phyloP scores from a whole-genome alignment of 2,329 filamentous ascomycete species.

The Colletotrichum orbiculare region DNA sequence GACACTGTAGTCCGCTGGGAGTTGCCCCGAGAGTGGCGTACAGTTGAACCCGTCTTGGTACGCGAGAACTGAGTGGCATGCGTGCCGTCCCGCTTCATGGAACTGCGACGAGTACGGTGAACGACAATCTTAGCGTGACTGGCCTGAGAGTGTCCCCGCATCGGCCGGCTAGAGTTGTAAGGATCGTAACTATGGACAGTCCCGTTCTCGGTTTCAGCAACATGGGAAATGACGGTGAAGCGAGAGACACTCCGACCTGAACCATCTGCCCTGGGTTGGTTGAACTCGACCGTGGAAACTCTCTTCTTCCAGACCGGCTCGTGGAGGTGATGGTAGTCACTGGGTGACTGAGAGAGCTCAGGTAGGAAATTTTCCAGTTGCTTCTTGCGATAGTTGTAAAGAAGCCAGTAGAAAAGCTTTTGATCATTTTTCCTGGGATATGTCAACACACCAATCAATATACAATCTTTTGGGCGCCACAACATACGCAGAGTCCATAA shows the following conservation, averaged over 20 bases:
- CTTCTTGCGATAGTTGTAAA: slow-evolving; percentile 84
- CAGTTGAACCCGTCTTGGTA: slow-evolving; percentile 49
- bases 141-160: slow-evolving; percentile 57
- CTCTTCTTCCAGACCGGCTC: slow-evolving; percentile 68
- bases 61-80: slow-evolving; percentile 48
- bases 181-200: slow-evolving; percentile 82
- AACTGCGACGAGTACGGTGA: slow-evolving; percentile 58
- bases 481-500: slow-evolving; percentile 52
- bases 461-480: too few relatives aligned
- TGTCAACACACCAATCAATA: slow-evolving; percentile 38
- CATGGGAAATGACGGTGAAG: slow-evolving; percentile 74
- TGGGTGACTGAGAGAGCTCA: slow-evolving; percentile 83
- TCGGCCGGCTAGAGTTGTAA: slow-evolving; percentile 74
- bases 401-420: slow-evolving; percentile 90
- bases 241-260: slow-evolving; percentile 66
- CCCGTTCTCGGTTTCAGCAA: slow-evolving; percentile 61
- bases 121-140: slow-evolving; percentile 76
- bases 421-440: slow-evolving; percentile 81
- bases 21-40: slow-evolving; percentile 40
- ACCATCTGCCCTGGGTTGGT: slow-evolving; percentile 56
- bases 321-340: slow-evolving; percentile 87
- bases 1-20: slow-evolving; percentile 47
- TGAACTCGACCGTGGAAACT: slow-evolving; percentile 71
- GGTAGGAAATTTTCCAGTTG: slow-evolving; percentile 89
- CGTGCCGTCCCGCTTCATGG: slow-evolving; percentile 44